Percentiles rank a stretch among this genome's conserved stretches.
These are phyloP conservation scores for Lactifluus pinguis DNA, from an alignment of 768 basidiomycete species.

Conservation along the genomic window DNA sequence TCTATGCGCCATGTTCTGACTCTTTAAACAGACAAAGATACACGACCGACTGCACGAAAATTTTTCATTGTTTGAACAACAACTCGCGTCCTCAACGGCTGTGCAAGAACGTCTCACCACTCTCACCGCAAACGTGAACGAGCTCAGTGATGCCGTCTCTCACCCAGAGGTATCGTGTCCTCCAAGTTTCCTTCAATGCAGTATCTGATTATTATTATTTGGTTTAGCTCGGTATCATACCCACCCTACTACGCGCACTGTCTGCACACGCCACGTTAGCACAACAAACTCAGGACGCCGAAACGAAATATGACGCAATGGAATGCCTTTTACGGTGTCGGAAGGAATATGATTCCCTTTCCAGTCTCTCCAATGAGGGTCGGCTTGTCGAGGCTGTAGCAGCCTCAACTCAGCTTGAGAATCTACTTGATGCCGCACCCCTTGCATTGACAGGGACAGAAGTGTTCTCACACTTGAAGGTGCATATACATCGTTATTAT, in stretches of 20 bases:
- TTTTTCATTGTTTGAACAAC: constrained; percentile 52
- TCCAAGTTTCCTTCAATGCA: constrained; percentile 11
- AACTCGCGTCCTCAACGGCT: constrained; percentile 52
- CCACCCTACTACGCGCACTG: constrained; percentile 46
- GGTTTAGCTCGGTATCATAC: constrained; percentile 57
- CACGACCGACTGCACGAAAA: constrained; percentile 64
- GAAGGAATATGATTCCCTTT: constrained; percentile 36
- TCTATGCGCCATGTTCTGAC: neutral
- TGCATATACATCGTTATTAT: constrained; percentile 26
- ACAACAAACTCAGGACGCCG: constrained; percentile 52
- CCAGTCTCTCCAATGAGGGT: constrained; percentile 43
- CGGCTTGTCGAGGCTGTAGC: constrained; percentile 54
- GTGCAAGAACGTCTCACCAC: constrained; percentile 50
- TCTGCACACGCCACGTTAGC: constrained; percentile 52
- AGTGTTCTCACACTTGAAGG: constrained; percentile 52
- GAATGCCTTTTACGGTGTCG: constrained; percentile 48
- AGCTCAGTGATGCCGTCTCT: constrained; percentile 41
- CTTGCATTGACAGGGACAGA: constrained; percentile 40
- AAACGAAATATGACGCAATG: constrained; percentile 41
- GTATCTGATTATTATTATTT: constrained; percentile 10
- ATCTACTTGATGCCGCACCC: constrained; percentile 40
- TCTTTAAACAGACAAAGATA: constrained; percentile 44
- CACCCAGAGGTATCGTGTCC: constrained; percentile 44
- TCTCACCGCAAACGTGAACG: constrained; percentile 45
- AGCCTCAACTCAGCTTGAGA: constrained; percentile 35